Percentiles rank a stretch among this genome's conserved stretches.
Evolutionary conservation across 1,139 yeast genomes (phyloP).

Genomic region (Tardiomyces depauwii): DNA sequence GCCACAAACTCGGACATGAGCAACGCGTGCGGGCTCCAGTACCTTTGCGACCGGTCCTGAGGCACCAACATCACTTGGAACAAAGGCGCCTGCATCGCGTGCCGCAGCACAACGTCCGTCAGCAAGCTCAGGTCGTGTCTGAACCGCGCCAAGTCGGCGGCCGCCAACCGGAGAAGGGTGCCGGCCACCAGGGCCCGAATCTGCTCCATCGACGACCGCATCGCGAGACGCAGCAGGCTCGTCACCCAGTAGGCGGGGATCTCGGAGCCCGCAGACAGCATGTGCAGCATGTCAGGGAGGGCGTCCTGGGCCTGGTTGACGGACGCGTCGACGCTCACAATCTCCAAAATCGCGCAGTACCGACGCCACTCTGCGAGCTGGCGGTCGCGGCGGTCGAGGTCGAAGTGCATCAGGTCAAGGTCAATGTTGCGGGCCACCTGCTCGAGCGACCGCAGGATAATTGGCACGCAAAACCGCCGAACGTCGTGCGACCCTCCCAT

Average conservation of each 20-base stretch:
- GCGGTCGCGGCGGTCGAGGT: constrained; percentile 8
- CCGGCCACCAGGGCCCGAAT: constrained; percentile 56
- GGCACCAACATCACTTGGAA: constrained; percentile 25
- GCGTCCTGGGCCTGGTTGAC: constrained; percentile 83
- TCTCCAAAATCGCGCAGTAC: constrained; percentile 64
- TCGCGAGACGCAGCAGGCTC: constrained; percentile 61
- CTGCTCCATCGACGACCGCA: constrained; percentile 69
- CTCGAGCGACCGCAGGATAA: constrained; percentile 51
- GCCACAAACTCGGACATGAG: constrained; percentile 37
- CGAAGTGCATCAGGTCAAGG: constrained; percentile 29
- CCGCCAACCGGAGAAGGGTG: constrained; percentile 44
- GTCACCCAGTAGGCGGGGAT: constrained; percentile 64
- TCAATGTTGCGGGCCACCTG: constrained; percentile 31
- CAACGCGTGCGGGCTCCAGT: constrained; percentile 49
- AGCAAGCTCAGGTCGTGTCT: constrained; percentile 29
- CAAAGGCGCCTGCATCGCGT: constrained; percentile 54
- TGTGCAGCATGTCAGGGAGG: constrained; percentile 43
- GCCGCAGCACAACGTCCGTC: constrained; percentile 45
- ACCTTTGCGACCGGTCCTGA: constrained; percentile 2
- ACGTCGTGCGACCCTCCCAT: constrained; percentile 52
- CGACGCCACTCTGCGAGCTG: constrained; percentile 56
- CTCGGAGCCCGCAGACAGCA: constrained; percentile 45
- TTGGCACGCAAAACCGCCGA: constrained; percentile 60
- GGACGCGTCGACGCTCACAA: constrained; percentile 76
- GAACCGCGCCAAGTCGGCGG: constrained; percentile 37